A percentile compares a stretch with the other conserved stretches of the same genome.
Evolutionary conservation across 768 basidiomycete species (phyloP).

Genomic region (Lactarius psammicola): DNA sequence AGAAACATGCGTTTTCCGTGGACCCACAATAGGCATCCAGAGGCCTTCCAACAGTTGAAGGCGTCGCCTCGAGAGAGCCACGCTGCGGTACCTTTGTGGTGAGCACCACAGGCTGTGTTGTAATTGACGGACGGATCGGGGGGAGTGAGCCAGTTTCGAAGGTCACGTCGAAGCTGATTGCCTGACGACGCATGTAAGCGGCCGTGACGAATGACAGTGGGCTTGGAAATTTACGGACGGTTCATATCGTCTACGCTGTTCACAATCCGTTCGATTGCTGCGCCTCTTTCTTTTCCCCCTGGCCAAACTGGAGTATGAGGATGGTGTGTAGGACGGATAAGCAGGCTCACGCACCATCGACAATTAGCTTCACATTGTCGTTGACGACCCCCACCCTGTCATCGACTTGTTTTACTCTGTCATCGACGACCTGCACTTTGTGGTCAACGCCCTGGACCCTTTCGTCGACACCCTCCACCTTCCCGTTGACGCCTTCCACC

Average conservation of each 20-base stretch:
- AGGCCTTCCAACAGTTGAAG: not conserved
- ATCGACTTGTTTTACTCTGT: not conserved
- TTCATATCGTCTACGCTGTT: not conserved
- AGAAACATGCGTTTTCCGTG: constrained; percentile 3
- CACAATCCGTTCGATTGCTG: not conserved
- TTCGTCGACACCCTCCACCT: not conserved
- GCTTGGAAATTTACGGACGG: not conserved
- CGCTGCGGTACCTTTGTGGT: not conserved
- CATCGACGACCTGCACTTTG: not conserved
- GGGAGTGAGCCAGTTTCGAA: constrained; percentile 6
- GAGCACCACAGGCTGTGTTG: not conserved
- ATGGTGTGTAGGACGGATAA: not conserved
- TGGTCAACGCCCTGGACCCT: not conserved
- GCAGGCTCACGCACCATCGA: not conserved
- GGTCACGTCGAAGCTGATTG: not conserved
- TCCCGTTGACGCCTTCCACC: not conserved
- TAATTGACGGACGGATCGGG: constrained; percentile 10
- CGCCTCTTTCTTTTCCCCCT: not conserved
- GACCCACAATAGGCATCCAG: not conserved
- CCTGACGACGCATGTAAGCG: not conserved
- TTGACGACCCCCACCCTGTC: not conserved
- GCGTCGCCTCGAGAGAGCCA: not conserved
- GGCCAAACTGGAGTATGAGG: not conserved
- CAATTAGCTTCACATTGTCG: too few relatives aligned
- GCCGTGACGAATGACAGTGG: not conserved